Evolutionary conservation across 495 filamentous ascomycete species (phyloP), one percentile per base, ranked within the genome.

Genomic region (Sphaerosporella brunnea): DNA sequence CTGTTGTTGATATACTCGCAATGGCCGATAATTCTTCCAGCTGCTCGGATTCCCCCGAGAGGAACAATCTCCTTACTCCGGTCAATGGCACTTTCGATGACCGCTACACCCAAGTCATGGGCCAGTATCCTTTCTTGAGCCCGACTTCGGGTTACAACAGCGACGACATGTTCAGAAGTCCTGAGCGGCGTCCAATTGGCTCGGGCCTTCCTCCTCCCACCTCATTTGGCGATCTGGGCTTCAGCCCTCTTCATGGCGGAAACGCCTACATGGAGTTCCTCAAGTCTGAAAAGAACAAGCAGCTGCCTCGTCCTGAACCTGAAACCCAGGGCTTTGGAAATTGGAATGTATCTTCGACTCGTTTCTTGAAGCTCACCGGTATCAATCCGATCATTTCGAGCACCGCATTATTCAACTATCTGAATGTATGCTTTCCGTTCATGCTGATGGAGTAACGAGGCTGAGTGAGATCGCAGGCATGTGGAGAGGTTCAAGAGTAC

Each of bases 21-120:
- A n/a, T n/a, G n/a, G n/a, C n/a, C n/a, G n/a, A n/a, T n/a, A n/a
- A n/a, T n/a, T n/a, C n/a, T n/a, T n/a, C n/a, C n/a, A n/a, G n/a
- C n/a, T n/a, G n/a, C n/a, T n/a, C n/a, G n/a, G n/a, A n/a, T n/a
- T n/a, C n/a, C n/a, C 28, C 28, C 28, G 28, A 32, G 28, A 5
- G 28, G 5, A 32, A 13, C 28, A 32, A 32, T 13, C 7, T 32
- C 13, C 5, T 5, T 13, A 32, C 28, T 5, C 28, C 28, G 5
- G 13, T 13, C 28, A 32, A 32, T 32, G 30, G 56, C 55, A 4
- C 32, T 53, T 19, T 47, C 25, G 54, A 47, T 19, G 45, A 45
- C 15, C 58, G 48, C 25, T 53, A 53, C 42, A 50, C 55, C 20
- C 45, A 51, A 13, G 26, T 58, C 13, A 54, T 58, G 4, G 54